Evolutionary conservation across 2,329 filamentous ascomycete species (phyloP), one percentile per base, ranked within the genome.

Genomic region (Coniochaeta sp.): DNA sequence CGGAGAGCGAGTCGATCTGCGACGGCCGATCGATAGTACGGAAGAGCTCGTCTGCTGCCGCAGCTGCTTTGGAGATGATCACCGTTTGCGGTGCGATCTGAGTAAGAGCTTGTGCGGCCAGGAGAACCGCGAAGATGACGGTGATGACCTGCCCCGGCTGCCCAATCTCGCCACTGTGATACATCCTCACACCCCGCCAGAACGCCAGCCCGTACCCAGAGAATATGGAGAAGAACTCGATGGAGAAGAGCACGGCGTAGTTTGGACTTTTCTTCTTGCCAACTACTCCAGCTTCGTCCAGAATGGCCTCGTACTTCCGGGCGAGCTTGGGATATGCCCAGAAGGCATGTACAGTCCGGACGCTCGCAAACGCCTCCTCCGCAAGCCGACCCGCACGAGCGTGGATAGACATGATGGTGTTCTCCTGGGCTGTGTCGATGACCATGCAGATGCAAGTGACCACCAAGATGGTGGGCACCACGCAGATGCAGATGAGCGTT

Each of bases 141-240:
- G 17, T 80, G 31, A 81, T 74, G 12, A 82, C 74, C 1, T 74
- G 75, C 2, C 80, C 79, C 0, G 76, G 70, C 19, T 77, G 64
- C 0, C 65, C 52, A 24, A 81, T 77, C 63, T 81, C 78, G 1
- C 78, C 79, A 0, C 65, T 67, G 3, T 72, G 65, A 47, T 75
- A 78, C 74, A 82, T 78, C 50, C 71, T 68, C 62, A 81, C 73
- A 0, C 80, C 80, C 62, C 81, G 77, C 79, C 80, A 83, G 61
- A 83, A 82, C 0, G 78, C 77, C 3, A 82, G 68, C 0, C 72
- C 77, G 62, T 79, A 80, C 3, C 77, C 78, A 3, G 74, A 68
- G 62, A 77, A 79, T 19, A 81, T 75, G 60, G 74, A 77, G 60
- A 79, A 79, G 66, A 78, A 81, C 63, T 80, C 76, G 2, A 69